Evolutionary conservation across 805 yeast species (phyloP).

Genomic region (Kazachstania africana): DNA sequence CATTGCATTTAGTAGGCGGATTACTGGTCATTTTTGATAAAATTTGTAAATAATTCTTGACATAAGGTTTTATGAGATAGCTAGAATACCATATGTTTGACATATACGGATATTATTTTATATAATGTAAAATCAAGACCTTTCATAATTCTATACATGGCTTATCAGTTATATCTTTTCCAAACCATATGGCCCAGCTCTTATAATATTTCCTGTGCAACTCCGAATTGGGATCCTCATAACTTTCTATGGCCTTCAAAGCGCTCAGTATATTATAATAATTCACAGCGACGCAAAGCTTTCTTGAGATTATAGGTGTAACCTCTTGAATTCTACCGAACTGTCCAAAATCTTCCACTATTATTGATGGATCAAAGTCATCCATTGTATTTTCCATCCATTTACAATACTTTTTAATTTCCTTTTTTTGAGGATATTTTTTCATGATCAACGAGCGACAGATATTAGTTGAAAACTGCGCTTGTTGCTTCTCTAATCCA

Average conservation of each 20-base stretch:
- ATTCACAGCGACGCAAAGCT: conserved; percentile 47
- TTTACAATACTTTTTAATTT: neutral
- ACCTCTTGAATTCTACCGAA: conserved; percentile 55
- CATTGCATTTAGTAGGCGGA: conserved; percentile 91
- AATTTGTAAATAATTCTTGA: neutral
- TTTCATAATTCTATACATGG: conserved; percentile 29
- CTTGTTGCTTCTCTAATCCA: too few relatives aligned
- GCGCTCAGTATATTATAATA: conserved; percentile 51
- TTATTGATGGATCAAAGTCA: conserved; percentile 34
- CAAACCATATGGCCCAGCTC: conserved; percentile 57
- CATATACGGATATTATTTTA: too few relatives aligned
- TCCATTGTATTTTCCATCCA: conserved; percentile 25
- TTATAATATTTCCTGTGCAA: conserved; percentile 34
- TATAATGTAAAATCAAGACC: neutral
- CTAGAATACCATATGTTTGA: too few relatives aligned
- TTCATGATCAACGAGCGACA: conserved; percentile 45
- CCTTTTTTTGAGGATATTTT: conserved; percentile 11
- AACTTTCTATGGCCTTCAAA: conserved; percentile 41
- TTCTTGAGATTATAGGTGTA: conserved; percentile 55
- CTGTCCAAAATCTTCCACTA: conserved; percentile 37
- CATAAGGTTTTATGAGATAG: too few relatives aligned
- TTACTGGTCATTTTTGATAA: conserved; percentile 72
- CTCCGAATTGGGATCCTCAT: conserved; percentile 25
- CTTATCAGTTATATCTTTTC: conserved; percentile 52
- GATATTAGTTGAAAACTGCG: conserved; percentile 28